Conservation (phyloP, 2,329 filamentous ascomycete species). For the Fusarium liriodendri region DNA sequence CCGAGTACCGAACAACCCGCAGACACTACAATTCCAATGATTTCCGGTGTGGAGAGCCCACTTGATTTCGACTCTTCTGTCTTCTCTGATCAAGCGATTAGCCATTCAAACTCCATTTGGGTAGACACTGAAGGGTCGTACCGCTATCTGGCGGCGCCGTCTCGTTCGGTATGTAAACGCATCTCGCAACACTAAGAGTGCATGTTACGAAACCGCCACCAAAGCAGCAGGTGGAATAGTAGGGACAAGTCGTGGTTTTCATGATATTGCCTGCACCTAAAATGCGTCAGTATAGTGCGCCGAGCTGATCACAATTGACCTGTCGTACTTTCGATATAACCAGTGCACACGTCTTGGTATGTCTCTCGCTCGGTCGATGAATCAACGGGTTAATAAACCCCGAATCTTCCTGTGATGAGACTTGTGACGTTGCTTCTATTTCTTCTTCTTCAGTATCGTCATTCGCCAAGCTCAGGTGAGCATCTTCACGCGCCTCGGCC, state of each 20-base stretch:
- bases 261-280: not conserved
- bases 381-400: not conserved
- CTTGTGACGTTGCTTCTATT: not conserved
- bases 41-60: not conserved
- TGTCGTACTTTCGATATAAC: not conserved
- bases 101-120: too few species aligned
- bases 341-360: not conserved
- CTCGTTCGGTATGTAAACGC: not conserved
- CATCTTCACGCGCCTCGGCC: not conserved
- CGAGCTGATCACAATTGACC: not conserved
- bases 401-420: too few species aligned
- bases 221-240: not conserved
- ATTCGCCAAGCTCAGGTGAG: too few species aligned
- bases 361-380: not conserved
- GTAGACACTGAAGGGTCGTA: too few species aligned
- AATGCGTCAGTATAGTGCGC: not conserved
- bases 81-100: not conserved
- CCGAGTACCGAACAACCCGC: not conserved
- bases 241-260: not conserved
- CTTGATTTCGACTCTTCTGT: not conserved
- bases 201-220: not conserved
- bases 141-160: not conserved
- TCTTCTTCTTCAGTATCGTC: not conserved
- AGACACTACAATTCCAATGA: not conserved
- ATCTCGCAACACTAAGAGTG: not conserved